These are phyloP conservation scores for Panaeolus cyanescens DNA, from an alignment of 768 basidiomycete genomes.

Conservation along the genomic window DNA sequence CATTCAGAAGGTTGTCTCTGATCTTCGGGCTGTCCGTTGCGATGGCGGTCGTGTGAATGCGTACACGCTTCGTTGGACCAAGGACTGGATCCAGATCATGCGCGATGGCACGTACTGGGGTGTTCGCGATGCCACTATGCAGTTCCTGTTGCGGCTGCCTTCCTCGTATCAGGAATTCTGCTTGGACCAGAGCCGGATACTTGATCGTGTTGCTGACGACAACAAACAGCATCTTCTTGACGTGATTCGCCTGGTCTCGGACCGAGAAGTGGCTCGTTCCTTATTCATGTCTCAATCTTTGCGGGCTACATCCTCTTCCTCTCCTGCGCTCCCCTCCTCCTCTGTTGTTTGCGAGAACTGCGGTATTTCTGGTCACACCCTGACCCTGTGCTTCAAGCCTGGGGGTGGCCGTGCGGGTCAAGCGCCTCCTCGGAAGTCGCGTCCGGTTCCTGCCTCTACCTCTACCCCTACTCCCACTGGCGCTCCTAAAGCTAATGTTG, in stretches of 20 bases:
- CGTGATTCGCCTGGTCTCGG: too few species aligned
- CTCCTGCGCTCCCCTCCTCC: not conserved
- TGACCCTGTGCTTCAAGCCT: constrained; percentile 8
- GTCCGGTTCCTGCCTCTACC: too few species aligned
- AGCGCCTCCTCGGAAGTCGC: not conserved
- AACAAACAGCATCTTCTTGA: too few species aligned
- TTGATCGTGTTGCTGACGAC: too few species aligned
- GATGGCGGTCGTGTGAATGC: not conserved
- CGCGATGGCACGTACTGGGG: not conserved
- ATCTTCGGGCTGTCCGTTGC: not conserved
- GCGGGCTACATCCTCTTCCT: too few species aligned
- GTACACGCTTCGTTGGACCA: not conserved
- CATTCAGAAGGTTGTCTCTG: not conserved
- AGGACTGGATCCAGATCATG: not conserved
- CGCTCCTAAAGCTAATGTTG: not conserved
- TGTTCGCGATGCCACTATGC: not conserved
- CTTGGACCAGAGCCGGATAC: not conserved
- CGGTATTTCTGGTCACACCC: constrained; percentile 2
- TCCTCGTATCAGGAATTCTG: not conserved
- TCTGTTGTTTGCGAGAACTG: constrained; percentile 1
- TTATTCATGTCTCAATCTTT: too few species aligned
- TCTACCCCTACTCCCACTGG: too few species aligned
- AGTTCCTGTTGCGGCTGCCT: not conserved
- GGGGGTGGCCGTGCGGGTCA: constrained; percentile 14
- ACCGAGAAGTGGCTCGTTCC: too few species aligned